phyloP scores from a whole-genome alignment of 1,284 basidiomycete species.

The Ustilago bromivora region DNA sequence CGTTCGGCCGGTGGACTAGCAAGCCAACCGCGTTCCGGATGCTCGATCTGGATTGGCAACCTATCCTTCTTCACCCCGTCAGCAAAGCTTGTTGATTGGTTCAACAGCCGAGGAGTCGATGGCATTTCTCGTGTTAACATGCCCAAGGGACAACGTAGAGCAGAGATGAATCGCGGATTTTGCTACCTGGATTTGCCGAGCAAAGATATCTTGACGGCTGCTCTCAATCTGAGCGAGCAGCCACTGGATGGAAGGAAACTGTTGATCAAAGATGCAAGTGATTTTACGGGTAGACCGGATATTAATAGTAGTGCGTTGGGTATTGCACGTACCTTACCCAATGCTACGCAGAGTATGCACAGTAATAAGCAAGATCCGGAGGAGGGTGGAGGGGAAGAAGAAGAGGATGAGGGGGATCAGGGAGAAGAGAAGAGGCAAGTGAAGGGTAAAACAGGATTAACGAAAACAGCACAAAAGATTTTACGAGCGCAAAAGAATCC shows the following conservation, averaged over 20 bases:
- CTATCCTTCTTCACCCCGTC: conserved; percentile 60
- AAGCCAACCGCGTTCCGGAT: conserved; percentile 71
- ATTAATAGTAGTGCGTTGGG: conserved; percentile 50
- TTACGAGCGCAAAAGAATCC: conserved; percentile 84
- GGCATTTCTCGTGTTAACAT: conserved; percentile 74
- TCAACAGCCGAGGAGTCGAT: conserved; percentile 57
- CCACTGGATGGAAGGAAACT: conserved; percentile 86
- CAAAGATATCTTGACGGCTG: conserved; percentile 78
- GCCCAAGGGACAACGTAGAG: conserved; percentile 71
- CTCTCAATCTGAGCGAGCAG: conserved; percentile 84
- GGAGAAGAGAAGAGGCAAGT: not conserved
- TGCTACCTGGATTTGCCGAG: conserved; percentile 94
- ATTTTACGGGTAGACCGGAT: conserved; percentile 69
- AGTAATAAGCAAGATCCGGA: conserved; percentile 12
- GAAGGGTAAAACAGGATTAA: conserved; percentile 71
- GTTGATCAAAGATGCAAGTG: conserved; percentile 88
- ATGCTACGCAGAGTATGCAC: not conserved
- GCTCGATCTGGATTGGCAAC: conserved; percentile 74
- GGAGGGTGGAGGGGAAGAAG: not conserved
- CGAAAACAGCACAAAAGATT: conserved; percentile 85
- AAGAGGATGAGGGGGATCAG: conserved; percentile 2
- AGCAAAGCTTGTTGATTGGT: conserved; percentile 58
- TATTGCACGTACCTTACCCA: conserved; percentile 31
- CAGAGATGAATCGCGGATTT: conserved; percentile 77
- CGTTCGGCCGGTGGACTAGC: conserved; percentile 15